Evolutionary conservation across 306 rosid species (phyloP).

Genomic region (Dryas drummondii): DNA sequence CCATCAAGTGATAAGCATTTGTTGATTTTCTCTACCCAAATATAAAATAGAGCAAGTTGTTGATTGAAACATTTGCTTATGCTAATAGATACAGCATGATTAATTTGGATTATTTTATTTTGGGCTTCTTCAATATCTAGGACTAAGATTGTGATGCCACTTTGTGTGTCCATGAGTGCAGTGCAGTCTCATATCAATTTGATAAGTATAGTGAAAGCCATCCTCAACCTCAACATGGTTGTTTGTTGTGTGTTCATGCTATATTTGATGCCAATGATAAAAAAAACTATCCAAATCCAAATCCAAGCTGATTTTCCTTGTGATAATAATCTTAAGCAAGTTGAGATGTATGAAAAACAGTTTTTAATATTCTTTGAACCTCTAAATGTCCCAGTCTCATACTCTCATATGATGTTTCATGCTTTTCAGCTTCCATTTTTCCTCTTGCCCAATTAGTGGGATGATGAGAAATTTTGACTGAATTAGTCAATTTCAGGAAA

Average conservation of each 20-base stretch:
- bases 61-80: background rate
- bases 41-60: background rate
- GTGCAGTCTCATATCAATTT: background rate
- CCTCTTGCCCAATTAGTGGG: slow-evolving; percentile 11
- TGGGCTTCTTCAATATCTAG: no score
- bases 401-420: background rate
- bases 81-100: background rate
- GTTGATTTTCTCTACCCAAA: background rate
- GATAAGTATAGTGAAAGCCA: background rate
- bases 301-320: background rate
- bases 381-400: background rate
- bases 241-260: background rate
- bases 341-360: background rate
- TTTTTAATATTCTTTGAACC: background rate
- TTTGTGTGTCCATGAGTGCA: background rate
- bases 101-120: background rate
- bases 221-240: no score
- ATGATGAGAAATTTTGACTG: slow-evolving; percentile 10
- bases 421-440: slow-evolving; percentile 11
- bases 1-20: background rate
- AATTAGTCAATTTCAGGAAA: slow-evolving; percentile 7
- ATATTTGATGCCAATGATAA: background rate
- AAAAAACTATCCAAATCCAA: background rate
- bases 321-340: background rate
- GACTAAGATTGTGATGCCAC: background rate